Conservation (phyloP, 2,329 filamentous ascomycete genomes). For the Diaporthe citriasiana region DNA sequence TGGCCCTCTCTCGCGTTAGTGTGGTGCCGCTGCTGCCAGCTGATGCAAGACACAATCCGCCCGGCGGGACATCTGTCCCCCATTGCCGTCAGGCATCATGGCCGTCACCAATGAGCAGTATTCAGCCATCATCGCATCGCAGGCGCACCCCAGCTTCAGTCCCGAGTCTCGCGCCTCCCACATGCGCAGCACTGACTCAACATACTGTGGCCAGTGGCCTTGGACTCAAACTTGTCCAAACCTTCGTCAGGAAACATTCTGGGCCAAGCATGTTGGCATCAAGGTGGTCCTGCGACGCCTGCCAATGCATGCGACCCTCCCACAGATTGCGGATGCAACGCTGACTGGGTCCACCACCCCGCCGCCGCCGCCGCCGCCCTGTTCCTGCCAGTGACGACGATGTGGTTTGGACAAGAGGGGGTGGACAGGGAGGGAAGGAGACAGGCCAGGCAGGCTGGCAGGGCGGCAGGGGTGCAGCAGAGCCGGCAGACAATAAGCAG, state of each 20-base stretch:
- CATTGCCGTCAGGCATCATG: not conserved
- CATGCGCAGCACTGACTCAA: conserved; percentile 30
- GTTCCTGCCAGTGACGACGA: conserved; percentile 25
- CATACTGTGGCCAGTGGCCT: conserved; percentile 23
- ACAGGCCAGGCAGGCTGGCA: not conserved
- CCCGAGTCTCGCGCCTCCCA: conserved; percentile 14
- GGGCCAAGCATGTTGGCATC: conserved; percentile 29
- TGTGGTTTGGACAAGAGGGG: not conserved
- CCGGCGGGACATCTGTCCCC: not conserved
- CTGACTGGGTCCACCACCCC: conserved; percentile 35
- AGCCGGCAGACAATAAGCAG: conserved; percentile 1
- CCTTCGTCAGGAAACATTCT: conserved; percentile 36
- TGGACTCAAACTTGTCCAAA: conserved; percentile 35
- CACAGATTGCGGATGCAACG: conserved; percentile 39
- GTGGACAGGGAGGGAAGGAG: not conserved
- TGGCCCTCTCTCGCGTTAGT: not conserved
- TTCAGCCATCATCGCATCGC: conserved; percentile 10
- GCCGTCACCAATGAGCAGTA: not conserved
- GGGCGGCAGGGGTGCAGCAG: not conserved
- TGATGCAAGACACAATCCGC: conserved; percentile 10
- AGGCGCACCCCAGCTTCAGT: conserved; percentile 26
- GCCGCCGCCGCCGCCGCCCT: conserved; percentile 20
- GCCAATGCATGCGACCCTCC: conserved; percentile 38
- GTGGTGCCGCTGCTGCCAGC: conserved; percentile 19
- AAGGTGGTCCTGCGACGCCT: conserved; percentile 30